Percentiles rank a stretch among this genome's conserved stretches.
Conservation (phyloP, 306 rosid genomes). For the Prunus dulcis region DNA sequence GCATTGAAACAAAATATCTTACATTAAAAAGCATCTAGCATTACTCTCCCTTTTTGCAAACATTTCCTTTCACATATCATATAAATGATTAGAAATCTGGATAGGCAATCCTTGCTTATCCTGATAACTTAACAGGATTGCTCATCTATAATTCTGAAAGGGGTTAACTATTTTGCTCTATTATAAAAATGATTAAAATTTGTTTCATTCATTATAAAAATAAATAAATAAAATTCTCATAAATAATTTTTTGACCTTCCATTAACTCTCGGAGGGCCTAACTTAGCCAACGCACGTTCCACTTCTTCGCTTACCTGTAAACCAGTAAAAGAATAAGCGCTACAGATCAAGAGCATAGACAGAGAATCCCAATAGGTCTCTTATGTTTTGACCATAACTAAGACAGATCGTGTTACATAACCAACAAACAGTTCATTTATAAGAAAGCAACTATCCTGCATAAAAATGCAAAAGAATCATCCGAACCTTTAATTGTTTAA, state of each 20-base stretch:
- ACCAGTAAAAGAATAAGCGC: constrained; percentile 8
- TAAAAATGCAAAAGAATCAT: background rate
- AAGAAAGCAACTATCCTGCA: background rate
- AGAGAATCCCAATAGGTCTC: background rate
- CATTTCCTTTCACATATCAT: background rate
- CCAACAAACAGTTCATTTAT: background rate
- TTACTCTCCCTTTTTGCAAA: background rate
- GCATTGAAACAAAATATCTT: background rate
- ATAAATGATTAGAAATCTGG: background rate
- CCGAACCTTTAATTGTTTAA: background rate
- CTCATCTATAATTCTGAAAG: no score
- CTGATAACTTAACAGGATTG: no score
- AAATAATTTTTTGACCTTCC: constrained; percentile 59
- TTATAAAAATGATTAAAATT: background rate
- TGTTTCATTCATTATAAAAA: background rate
- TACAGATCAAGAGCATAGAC: background rate
- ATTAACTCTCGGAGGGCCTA: constrained; percentile 70
- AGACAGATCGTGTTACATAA: background rate
- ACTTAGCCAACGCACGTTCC: constrained; percentile 88
- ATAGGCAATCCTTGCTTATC: background rate
- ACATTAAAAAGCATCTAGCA: background rate
- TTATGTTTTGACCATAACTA: background rate
- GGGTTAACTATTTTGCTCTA: no score
- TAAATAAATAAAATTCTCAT: background rate
- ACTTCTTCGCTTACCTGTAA: constrained; percentile 95